These are phyloP conservation scores for Nakaseomyces kungkrabaensis DNA, from an alignment of 1,139 yeast genomes.

Conservation along the genomic window DNA sequence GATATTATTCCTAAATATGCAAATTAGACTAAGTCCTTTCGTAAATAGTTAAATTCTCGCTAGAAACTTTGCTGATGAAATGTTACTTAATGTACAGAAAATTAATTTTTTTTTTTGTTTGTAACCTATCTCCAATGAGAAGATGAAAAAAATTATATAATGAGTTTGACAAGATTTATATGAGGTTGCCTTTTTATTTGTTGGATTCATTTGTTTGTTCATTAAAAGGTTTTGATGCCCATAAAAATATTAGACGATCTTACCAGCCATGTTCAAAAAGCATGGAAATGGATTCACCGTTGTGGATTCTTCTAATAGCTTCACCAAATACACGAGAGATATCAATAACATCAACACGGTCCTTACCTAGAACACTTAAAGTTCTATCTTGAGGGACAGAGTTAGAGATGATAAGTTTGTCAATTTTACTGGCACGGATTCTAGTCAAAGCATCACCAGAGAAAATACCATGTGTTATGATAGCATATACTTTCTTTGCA, in stretches of 20 bases:
- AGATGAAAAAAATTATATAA: background rate
- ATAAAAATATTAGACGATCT: background rate
- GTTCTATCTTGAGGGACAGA: constrained; percentile 72
- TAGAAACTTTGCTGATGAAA: background rate
- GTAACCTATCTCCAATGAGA: background rate
- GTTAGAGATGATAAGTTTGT: constrained; percentile 83
- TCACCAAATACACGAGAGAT: constrained; percentile 85
- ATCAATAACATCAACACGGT: constrained; percentile 71
- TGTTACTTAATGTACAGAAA: background rate
- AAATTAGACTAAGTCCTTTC: background rate
- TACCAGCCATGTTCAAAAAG: constrained; percentile 81
- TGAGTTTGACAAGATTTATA: background rate
- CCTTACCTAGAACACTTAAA: constrained; percentile 40
- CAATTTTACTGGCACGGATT: constrained; percentile 60
- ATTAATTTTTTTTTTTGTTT: background rate
- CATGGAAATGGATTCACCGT: constrained; percentile 93
- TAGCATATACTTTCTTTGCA: constrained; percentile 73
- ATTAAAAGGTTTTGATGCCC: background rate
- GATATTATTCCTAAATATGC: background rate
- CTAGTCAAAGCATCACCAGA: constrained; percentile 83
- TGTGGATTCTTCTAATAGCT: constrained; percentile 89
- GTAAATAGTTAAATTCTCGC: background rate
- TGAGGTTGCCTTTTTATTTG: background rate
- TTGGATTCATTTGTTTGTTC: background rate
- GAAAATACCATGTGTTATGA: constrained; percentile 88